Percentiles rank a stretch among this genome's conserved stretches.
These are phyloP conservation scores for Fusarium sp. DNA, from an alignment of 2,329 filamentous ascomycete species.

Conservation along the genomic window DNA sequence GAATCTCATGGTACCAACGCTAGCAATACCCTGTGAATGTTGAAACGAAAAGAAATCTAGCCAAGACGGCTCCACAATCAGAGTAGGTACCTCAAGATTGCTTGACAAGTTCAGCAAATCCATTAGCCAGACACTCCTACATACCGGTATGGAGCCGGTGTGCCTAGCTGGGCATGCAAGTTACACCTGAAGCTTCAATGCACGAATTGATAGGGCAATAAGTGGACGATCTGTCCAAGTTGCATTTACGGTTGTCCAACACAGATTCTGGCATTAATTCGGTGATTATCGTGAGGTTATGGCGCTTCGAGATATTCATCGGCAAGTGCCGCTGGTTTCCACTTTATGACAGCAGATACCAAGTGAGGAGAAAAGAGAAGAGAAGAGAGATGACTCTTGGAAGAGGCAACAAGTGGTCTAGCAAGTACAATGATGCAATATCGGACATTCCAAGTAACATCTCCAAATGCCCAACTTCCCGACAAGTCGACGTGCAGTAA, in stretches of 20 bases:
- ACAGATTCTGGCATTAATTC: constrained; percentile 9
- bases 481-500: not conserved
- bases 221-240: not conserved
- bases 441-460: not conserved
- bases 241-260: not conserved
- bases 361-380: not conserved
- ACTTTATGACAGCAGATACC: constrained; percentile 15
- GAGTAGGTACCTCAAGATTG: not conserved
- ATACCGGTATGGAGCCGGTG: not conserved
- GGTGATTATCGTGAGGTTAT: constrained; percentile 6
- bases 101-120: not conserved
- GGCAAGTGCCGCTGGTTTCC: constrained; percentile 15
- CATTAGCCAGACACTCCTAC: not conserved
- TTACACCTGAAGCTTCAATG: not conserved
- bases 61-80: not conserved
- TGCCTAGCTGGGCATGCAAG: not conserved
- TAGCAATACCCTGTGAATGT: not conserved
- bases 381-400: not conserved
- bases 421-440: not conserved
- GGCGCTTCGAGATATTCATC: constrained; percentile 18
- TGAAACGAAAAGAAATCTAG: not conserved
- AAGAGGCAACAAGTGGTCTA: not conserved
- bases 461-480: not conserved
- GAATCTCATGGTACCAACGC: not conserved
- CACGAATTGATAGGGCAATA: not conserved